Evolutionary conservation across 2,329 filamentous ascomycete genomes (phyloP), one percentile per base, ranked within the genome.

Genomic region (Pseudogymnoascus sp.): DNA sequence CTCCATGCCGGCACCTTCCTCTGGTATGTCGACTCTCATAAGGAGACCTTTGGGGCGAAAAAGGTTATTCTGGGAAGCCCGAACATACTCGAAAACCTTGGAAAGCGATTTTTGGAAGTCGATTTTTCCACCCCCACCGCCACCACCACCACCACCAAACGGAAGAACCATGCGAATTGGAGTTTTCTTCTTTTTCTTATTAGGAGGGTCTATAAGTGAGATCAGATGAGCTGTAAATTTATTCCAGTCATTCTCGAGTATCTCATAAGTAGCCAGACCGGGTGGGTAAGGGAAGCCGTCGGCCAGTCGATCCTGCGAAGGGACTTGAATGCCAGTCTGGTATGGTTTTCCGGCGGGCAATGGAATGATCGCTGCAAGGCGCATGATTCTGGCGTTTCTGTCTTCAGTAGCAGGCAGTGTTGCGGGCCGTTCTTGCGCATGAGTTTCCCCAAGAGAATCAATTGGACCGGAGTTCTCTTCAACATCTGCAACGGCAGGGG

Each of bases 21-120:
- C 66, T n/a, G 69, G 68, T 65, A 69, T 67, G 31, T 70, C 69
- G 3, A 68, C 26, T 15, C 67, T 61, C 64, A 70, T 65, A 17
- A 70, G 29, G 15, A 69, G 50, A 2, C 66, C 65, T n/a, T 65
- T 63, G n/a, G 63, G 64, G 4, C 68, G 64, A 35, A 69, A 70
- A 29, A 53, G 64, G 10, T 64, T 44, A 0, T 61, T 56, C 61
- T 70, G 67, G 61, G 62, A 66, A 15, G 60, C 59, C 7, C 65
- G 64, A 17, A 64, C 65, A 21, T 61, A 60, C 46, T 69, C 67
- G 31, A 68, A 64, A 21, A 67, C 59, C 3, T 63, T n/a, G 7
- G 68, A 68, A 23, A 66, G 59, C 29, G 33, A 38, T 29, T 29
- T 60, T 17, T 53, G 7, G 46, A 60, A 40, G 66, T 67, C 7